Base-by-base conservation (phyloP, 805 yeast genomes). In the Kluyveromyces starmeri region DNA sequence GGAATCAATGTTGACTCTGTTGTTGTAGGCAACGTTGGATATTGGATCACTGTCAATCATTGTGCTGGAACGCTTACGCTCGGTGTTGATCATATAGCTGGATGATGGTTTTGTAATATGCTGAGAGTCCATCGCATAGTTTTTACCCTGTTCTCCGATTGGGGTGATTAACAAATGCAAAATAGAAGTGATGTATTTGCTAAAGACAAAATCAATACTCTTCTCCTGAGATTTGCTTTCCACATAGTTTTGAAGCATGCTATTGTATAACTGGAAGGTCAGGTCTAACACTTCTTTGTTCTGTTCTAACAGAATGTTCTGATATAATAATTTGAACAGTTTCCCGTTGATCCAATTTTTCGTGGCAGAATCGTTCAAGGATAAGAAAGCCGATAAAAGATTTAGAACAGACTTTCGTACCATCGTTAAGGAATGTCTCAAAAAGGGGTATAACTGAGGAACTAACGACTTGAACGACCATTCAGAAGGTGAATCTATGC, bases 401-500 rank as follows among this genome's bases (percentile, higher is more conserved):
- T 82, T 74, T 26, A 92, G 61, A 2, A 89, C 96, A 0, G 97
- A 83, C 48, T 75, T 79, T 46, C 99, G 71, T 9, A 92, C 97
- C 46, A 84, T 83, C 2, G 88, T 71, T 39, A 92, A 86, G 2
- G 97, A 85, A 59, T 92, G 98, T 45, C 99, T 73, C 43, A 92
- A 66, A 50, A 92, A 92, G 15, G 96, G 96, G 50, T 79, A 89
- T 24, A 92, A 65, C 45, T 89, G 73, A 2, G 99, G 97, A n/a
- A 92, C 85, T 39, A 92, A 62, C 30, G 65, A 64, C 29, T 77
- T 75, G 48, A 89, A 83, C 2, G 86, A 72, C 53, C 71, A 67
- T 16, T 71, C 60, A 24, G 55, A 42, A 5, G 69, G 62, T 41
- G 71, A 67, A 10, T 61, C 58, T 2, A 50, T 41, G 3, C 92